Evolutionary conservation across 2,329 filamentous ascomycete species (phyloP), one percentile per base, ranked within the genome.

Genomic region (Colletotrichum liriopes): DNA sequence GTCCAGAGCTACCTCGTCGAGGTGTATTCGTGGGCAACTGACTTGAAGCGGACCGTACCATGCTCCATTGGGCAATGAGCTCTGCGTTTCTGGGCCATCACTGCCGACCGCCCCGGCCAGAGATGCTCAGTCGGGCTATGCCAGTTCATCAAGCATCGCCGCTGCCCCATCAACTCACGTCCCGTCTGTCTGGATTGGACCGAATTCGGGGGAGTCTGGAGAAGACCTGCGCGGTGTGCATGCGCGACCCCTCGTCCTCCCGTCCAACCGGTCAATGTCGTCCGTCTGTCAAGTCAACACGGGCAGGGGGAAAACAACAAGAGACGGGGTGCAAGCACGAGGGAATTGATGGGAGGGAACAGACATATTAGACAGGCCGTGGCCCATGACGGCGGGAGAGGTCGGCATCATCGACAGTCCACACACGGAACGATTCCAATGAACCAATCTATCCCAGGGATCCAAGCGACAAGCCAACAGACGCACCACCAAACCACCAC

Each of bases 61-160:
- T 49, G 32, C 68, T 71, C 51, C 5, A 68, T 72, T 58, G 58
- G 65, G 58, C 43, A 62, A 58, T 63, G 37, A 47, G 61, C 32
- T 60, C 37, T 67, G 43, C 58, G 51, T 59, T 63, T 59, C 35
- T 68, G 65, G 59, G 43, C 35, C 58, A 59, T 58, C 37, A 63
- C 69, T 68, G 52, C 69, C 58, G 69, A 72, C 56, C 56, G 65
- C 69, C 65, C 69, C 69, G 65, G 69, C n/a, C 43, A 47, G 54
- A 67, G 52, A 68, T 68, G 41, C 69, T 68, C 69, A 68, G 65
- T 68, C 52, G 43, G 69, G 69, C 37, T 54, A 32, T 72, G 69
- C 69, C 69, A 72, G 69, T 72, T 72, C 69, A 72, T 63, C 69
- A 72, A 72, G 69, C 69, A 72, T 66, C 65, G 58, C 61, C 69